Percentiles rank a stretch among this genome's conserved stretches.
These are phyloP conservation scores for Nitzschia inconspicua DNA, from an alignment of 108 stramenopile species.

Conservation along the genomic window DNA sequence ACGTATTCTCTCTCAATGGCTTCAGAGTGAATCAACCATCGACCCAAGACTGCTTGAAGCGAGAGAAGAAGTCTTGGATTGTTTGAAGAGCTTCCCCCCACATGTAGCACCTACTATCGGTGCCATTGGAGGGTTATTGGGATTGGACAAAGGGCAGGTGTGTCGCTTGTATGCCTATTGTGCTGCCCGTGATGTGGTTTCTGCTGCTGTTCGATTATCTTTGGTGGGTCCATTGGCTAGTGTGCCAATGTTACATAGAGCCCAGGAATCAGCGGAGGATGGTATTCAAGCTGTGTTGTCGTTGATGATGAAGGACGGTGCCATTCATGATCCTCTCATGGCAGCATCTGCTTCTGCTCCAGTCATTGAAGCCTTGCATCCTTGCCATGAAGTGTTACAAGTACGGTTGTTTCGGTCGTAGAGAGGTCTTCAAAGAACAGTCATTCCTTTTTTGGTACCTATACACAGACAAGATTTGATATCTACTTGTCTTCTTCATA, in stretches of 20 bases:
- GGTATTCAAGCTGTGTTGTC: slow-evolving; percentile 32
- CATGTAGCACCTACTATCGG: slow-evolving; percentile 70
- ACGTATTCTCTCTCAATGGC: slow-evolving; percentile 59
- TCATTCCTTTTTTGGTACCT: too few species aligned
- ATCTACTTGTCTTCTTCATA: too few species aligned
- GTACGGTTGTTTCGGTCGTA: slow-evolving; percentile 66
- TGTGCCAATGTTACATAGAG: slow-evolving; percentile 41
- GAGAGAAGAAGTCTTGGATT: neutral
- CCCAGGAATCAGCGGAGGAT: slow-evolving; percentile 46
- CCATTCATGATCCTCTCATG: slow-evolving; percentile 15
- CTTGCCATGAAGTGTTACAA: slow-evolving; percentile 66
- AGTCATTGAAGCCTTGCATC: slow-evolving; percentile 68
- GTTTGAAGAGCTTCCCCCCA: slow-evolving; percentile 8
- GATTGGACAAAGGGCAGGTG: slow-evolving; percentile 27
- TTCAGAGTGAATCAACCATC: neutral
- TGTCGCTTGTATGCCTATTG: slow-evolving; percentile 66
- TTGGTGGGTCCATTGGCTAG: slow-evolving; percentile 72
- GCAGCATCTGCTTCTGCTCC: slow-evolving; percentile 44
- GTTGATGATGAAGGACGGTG: slow-evolving; percentile 2
- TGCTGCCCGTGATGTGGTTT: slow-evolving; percentile 73
- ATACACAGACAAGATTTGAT: too few species aligned
- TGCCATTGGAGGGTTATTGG: slow-evolving; percentile 38
- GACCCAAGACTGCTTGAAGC: neutral
- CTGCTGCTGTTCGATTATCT: slow-evolving; percentile 78
- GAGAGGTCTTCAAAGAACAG: too few species aligned